A percentile compares a stretch with the other conserved stretches of the same genome.
These are phyloP conservation scores for Mycena vulgaris DNA, from an alignment of 768 basidiomycete genomes.

Conservation along the genomic window DNA sequence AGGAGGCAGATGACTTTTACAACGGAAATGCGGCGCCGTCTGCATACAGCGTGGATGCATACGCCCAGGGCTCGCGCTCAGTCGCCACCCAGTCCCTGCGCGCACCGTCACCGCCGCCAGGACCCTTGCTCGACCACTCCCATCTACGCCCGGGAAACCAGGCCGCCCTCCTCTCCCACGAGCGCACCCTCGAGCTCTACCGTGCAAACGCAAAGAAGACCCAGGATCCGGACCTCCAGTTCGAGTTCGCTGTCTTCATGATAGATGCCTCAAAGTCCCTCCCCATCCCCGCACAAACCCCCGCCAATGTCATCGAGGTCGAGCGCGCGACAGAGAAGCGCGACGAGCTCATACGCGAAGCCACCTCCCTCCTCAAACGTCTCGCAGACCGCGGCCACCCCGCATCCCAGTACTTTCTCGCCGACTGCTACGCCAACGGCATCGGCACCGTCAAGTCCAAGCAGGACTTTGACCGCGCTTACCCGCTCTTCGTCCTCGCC, in stretches of 20 bases:
- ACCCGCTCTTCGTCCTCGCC: conserved; percentile 95
- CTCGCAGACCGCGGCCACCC: conserved; percentile 96
- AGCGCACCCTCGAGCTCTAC: conserved; percentile 97
- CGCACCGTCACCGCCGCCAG: conserved; percentile 76
- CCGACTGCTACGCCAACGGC: conserved; percentile 99
- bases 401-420: conserved; percentile 96
- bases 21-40: conserved; percentile 51
- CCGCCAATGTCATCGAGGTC: conserved; percentile 84
- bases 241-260: conserved; percentile 99
- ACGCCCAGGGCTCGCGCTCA: conserved; percentile 55
- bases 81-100: conserved; percentile 64
- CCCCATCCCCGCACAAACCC: conserved; percentile 79
- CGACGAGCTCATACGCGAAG: conserved; percentile 92
- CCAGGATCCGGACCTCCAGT: conserved; percentile 96
- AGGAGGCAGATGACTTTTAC: conserved; percentile 67
- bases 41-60: conserved; percentile 47
- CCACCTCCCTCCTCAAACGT: conserved; percentile 87
- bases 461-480: conserved; percentile 98
- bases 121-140: conserved; percentile 88
- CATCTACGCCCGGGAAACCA: conserved; percentile 94
- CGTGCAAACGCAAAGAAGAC: conserved; percentile 99
- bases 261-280: conserved; percentile 96
- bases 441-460: conserved; percentile 91
- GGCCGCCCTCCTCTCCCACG: conserved; percentile 94
- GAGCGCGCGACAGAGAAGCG: conserved; percentile 86